These are phyloP conservation scores for Pichia sp. DNA, from an alignment of 1,139 yeast genomes.

Conservation along the genomic window DNA sequence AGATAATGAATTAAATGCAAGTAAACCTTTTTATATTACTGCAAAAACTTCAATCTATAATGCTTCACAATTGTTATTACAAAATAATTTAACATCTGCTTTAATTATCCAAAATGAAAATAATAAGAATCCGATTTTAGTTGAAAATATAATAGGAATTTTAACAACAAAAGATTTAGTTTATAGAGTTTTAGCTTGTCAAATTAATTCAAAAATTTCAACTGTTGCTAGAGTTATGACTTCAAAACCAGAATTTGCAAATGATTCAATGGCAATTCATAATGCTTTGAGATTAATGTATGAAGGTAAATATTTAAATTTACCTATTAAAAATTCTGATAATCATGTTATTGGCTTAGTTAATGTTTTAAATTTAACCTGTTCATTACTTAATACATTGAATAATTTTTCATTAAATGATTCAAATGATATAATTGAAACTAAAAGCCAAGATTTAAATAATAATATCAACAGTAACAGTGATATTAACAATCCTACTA, in stretches of 20 bases:
- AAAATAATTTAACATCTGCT: constrained; percentile 33
- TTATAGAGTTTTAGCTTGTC: constrained; percentile 33
- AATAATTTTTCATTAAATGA: constrained; percentile 12
- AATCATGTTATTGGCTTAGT: constrained; percentile 34
- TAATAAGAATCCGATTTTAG: neutral
- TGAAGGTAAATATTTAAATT: constrained; percentile 36
- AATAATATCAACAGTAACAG: too few relatives aligned
- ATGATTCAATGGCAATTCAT: constrained; percentile 32
- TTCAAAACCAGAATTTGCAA: constrained; percentile 37
- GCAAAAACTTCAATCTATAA: constrained; percentile 30
- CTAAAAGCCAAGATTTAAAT: too few relatives aligned
- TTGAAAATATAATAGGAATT: constrained; percentile 34
- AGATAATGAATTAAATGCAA: constrained; percentile 22
- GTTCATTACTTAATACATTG: constrained; percentile 32
- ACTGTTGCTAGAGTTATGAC: constrained; percentile 37
- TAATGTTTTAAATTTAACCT: constrained; percentile 36
- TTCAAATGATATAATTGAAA: neutral
- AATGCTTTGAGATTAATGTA: constrained; percentile 37
- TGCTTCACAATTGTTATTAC: constrained; percentile 32
- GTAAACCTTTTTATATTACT: constrained; percentile 30
- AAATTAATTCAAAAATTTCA: constrained; percentile 31
- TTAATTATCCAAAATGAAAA: constrained; percentile 23
- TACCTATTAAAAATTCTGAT: constrained; percentile 31
- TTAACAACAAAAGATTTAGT: constrained; percentile 38
- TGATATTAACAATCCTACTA: neutral